Conservation (phyloP, 371 early-diverging fungal genomes). For the Paraphysoderma sedebokerense region DNA sequence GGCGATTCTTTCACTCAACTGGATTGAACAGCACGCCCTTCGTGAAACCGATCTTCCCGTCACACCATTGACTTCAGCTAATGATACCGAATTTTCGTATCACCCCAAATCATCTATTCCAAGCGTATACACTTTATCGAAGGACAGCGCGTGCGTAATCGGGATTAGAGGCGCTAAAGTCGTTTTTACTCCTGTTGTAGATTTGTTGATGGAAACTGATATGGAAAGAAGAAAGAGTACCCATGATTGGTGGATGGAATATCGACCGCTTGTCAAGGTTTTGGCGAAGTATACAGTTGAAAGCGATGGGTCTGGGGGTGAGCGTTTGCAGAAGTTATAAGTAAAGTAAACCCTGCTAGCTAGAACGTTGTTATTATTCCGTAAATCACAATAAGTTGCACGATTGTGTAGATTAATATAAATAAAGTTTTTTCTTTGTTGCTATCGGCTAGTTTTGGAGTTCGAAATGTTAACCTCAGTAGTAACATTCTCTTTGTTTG, state of each 20-base stretch:
- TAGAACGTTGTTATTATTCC: too few species aligned
- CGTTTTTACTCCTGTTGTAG: slow-evolving; percentile 48
- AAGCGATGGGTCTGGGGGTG: too few species aligned
- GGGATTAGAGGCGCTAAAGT: slow-evolving; percentile 67
- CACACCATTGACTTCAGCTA: neutral
- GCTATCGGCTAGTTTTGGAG: too few species aligned
- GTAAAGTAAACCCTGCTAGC: too few species aligned
- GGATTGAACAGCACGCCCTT: slow-evolving; percentile 18
- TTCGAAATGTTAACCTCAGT: too few species aligned
- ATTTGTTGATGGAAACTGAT: slow-evolving; percentile 47
- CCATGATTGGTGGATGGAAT: slow-evolving; percentile 63
- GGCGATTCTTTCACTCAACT: too few species aligned
- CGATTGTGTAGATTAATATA: too few species aligned
- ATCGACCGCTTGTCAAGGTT: slow-evolving; percentile 21
- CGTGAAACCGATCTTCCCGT: slow-evolving; percentile 14
- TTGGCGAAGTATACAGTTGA: slow-evolving; percentile 10
- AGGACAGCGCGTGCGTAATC: slow-evolving; percentile 53
- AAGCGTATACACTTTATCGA: slow-evolving; percentile 37
- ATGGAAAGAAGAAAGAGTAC: slow-evolving; percentile 53
- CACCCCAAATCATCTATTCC: slow-evolving; percentile 9
- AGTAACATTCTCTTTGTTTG: too few species aligned
- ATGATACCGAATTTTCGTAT: neutral
- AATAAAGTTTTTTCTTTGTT: too few species aligned
- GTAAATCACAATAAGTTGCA: too few species aligned
- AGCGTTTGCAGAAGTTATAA: too few species aligned